A percentile compares a stretch with the other conserved stretches of the same genome.
Conservation (phyloP, 768 basidiomycete species). For the Dioszegia crocea region DNA sequence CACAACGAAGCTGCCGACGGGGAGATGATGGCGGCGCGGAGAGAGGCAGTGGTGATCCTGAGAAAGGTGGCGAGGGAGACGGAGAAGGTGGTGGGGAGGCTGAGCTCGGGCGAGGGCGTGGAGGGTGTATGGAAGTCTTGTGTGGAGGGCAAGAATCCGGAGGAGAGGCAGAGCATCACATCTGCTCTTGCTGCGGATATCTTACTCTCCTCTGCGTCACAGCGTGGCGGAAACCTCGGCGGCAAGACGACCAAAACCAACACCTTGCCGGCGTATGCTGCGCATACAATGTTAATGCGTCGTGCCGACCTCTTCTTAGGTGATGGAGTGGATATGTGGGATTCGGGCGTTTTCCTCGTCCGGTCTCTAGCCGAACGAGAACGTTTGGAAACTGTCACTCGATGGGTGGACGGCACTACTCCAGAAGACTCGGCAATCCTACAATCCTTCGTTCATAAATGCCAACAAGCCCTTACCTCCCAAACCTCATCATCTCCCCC, state of each 20-base stretch:
- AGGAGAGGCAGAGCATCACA: conserved; percentile 53
- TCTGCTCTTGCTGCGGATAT: conserved; percentile 57
- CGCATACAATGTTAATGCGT: conserved; percentile 40
- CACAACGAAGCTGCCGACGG: not conserved
- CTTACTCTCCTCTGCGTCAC: conserved; percentile 46
- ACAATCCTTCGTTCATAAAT: conserved; percentile 35
- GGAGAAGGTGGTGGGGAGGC: conserved; percentile 51
- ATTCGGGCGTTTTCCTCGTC: conserved; percentile 31
- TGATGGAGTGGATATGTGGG: conserved; percentile 33
- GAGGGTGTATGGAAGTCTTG: conserved; percentile 26
- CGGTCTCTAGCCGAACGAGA: conserved; percentile 23
- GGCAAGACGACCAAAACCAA: conserved; percentile 13
- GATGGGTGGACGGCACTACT: conserved; percentile 10
- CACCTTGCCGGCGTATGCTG: conserved; percentile 38
- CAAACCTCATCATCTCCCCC: not conserved
- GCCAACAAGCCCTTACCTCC: conserved; percentile 10
- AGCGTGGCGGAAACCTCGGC: not conserved
- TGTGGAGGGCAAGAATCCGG: conserved; percentile 44
- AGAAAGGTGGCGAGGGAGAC: conserved; percentile 57
- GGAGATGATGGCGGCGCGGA: conserved; percentile 58
- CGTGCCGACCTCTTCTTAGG: conserved; percentile 39
- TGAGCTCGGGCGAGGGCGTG: conserved; percentile 45
- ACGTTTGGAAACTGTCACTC: conserved; percentile 17
- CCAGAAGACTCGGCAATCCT: conserved; percentile 13
- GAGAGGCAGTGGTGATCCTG: conserved; percentile 62